These are phyloP conservation scores for Guadua angustifolia DNA, from an alignment of 176 grass and related monocot genomes.

Conservation along the genomic window DNA sequence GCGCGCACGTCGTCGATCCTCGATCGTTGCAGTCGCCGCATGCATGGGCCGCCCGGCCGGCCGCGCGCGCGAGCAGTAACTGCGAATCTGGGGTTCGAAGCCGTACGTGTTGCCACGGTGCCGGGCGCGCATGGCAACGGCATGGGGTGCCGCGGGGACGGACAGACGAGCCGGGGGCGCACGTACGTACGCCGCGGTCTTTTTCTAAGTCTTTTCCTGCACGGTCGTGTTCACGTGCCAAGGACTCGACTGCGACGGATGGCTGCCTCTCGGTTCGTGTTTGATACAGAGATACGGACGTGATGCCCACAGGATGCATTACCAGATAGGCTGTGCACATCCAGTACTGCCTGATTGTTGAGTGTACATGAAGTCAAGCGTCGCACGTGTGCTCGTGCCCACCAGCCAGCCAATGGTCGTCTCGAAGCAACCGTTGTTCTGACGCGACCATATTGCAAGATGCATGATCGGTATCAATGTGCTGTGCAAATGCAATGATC, in stretches of 20 bases:
- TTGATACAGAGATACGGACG: background rate
- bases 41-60: no score
- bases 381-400: background rate
- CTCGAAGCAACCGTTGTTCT: background rate
- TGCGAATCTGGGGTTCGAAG: no score
- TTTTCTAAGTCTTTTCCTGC: background rate
- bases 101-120: no score
- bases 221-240: background rate
- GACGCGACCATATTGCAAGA: background rate
- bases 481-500: background rate
- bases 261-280: background rate
- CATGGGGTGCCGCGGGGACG: no score
- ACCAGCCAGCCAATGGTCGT: background rate
- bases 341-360: background rate
- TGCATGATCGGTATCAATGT: background rate
- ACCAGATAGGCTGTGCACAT: background rate
- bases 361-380: background rate
- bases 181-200: background rate
- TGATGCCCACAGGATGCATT: background rate
- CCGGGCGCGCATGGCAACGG: background rate
- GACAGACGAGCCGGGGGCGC: no score
- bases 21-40: no score
- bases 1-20: no score
- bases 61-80: no score
- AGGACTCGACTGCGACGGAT: background rate